phyloP scores from a whole-genome alignment of 176 grass and related monocot species.

The Lolium rigidum region DNA sequence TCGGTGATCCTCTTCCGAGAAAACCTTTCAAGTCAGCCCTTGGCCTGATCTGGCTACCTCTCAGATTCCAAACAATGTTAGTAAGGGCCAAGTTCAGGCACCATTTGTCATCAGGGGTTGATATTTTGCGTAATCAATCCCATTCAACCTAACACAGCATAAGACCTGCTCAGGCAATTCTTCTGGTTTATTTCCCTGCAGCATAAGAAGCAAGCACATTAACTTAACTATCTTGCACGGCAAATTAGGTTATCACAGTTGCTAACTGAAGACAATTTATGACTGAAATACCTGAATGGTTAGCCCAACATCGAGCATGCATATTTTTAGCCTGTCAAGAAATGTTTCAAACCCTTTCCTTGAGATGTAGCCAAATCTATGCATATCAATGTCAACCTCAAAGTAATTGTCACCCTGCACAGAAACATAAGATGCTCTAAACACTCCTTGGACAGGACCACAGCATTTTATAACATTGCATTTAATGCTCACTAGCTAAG shows the following conservation, averaged over 20 bases:
- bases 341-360: constrained; percentile 97
- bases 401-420: constrained; percentile 88
- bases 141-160: constrained; percentile 93
- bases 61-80: constrained; percentile 50
- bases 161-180: constrained; percentile 91
- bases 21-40: background rate
- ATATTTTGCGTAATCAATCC: constrained; percentile 85
- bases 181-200: constrained; percentile 92
- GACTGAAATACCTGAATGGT: constrained; percentile 83
- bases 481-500: background rate
- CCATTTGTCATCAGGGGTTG: constrained; percentile 59
- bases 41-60: constrained; percentile 25
- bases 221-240: constrained; percentile 1
- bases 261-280: background rate
- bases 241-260: background rate
- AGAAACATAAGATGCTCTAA: constrained; percentile 39
- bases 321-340: constrained; percentile 89
- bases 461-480: constrained; percentile 30
- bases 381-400: constrained; percentile 98
- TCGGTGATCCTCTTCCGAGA: background rate
- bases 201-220: background rate
- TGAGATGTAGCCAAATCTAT: constrained; percentile 98
- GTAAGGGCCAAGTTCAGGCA: constrained; percentile 42
- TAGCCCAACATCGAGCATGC: constrained; percentile 83
- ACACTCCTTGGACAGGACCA: background rate